These are phyloP conservation scores for Cryptococcus floricola DNA, from an alignment of 1,284 basidiomycete genomes.

Conservation along the genomic window DNA sequence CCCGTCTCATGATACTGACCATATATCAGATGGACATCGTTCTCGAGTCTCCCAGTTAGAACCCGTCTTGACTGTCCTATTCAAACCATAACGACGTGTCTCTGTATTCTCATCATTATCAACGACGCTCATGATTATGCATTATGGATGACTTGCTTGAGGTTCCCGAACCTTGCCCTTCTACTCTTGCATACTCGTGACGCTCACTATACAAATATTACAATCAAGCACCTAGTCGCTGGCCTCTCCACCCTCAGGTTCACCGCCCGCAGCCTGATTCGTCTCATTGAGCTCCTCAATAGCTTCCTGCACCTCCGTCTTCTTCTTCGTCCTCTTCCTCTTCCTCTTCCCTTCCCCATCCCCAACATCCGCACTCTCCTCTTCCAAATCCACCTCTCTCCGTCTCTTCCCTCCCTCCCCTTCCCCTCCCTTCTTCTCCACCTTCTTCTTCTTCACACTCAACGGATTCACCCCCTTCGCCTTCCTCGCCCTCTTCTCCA, in stretches of 20 bases:
- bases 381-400: conserved; percentile 11
- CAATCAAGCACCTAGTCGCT: neutral
- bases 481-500: conserved; percentile 61
- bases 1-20: conserved; percentile 1
- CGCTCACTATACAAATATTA: neutral
- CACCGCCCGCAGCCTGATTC: neutral
- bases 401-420: conserved; percentile 9
- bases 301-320: conserved; percentile 36
- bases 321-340: conserved; percentile 35
- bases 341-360: conserved; percentile 30
- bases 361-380: conserved; percentile 7
- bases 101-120: neutral
- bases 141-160: neutral
- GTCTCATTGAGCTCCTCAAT: conserved; percentile 33
- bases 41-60: conserved; percentile 36
- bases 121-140: neutral
- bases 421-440: neutral
- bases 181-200: neutral
- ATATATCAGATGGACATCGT: conserved; percentile 41
- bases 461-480: conserved; percentile 89
- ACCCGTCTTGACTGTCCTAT: neutral
- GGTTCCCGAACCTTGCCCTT: neutral
- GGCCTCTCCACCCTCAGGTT: neutral
- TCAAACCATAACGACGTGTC: neutral
- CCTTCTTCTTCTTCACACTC: conserved; percentile 82